Base-by-base conservation (phyloP, 164 flowering plant genomes). In the Magnolia changhungtana region DNA sequence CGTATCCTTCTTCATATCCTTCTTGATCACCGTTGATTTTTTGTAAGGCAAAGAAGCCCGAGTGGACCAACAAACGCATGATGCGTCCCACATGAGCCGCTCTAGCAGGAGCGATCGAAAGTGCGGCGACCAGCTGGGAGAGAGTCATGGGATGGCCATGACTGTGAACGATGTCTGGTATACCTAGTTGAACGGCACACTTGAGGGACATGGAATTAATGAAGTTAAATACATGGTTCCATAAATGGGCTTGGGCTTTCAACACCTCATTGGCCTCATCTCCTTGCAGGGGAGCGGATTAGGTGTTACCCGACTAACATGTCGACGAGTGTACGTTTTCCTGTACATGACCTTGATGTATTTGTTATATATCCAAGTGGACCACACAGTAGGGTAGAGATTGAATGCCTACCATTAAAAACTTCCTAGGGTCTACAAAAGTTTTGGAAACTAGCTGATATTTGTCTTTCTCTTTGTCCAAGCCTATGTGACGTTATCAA, bases 1-100 rank as follows among this genome's bases (percentile, higher is more conserved):
- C 50, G 7, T 50, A 67, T 2, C 24, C 72, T n/a, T 70, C 23
- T 24, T 65, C 68, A 6, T 65, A 13, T 31, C 37, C 37, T 31
- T 1, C 37, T 31, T 31, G 37, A 19, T 65, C 27, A 20, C 19
- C 50, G 9, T 37, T 37, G 27, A 20, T 23, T 49, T 70, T 50
- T 21, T 70, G 52, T 8, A 50, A 19, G 4, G 73, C 24, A 20
- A 71, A 71, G 73, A 71, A 21, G 66, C 80, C 82, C 4, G 80
- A 50, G 67, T 77, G 82, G 31, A 80, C 75, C 13, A 80, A 51
- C 16, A 80, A 23, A 61, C 79, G 77, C 70, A 80, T 27, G 27
- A 80, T 75, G 59, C 75, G 79, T 20, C 59, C 31, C 1, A 80
- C 37, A 16, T n/a, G 21, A 21, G 19, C 49, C n/a, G 77, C 52